phyloP scores from a whole-genome alignment of 2,329 filamentous ascomycete genomes.

The Colletotrichum truncatum region DNA sequence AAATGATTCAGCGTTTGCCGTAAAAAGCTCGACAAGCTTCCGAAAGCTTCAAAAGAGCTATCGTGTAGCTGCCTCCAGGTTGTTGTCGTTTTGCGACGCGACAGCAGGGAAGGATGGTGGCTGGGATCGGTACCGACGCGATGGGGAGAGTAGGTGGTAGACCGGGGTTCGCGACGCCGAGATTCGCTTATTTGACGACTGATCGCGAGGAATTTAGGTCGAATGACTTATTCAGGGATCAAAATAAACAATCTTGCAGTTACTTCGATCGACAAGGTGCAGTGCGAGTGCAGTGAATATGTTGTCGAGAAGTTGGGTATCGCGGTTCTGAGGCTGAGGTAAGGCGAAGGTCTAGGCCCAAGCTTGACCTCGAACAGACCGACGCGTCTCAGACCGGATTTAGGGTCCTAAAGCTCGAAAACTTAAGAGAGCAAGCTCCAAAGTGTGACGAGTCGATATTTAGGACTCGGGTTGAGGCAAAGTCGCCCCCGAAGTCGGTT shows the following conservation, averaged over 20 bases:
- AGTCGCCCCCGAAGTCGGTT: too few species aligned
- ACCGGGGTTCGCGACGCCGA: constrained; percentile 21
- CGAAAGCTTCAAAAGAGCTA: too few species aligned
- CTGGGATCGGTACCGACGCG: constrained; percentile 20
- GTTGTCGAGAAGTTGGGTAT: neutral
- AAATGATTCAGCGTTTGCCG: too few species aligned
- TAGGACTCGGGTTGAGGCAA: too few species aligned
- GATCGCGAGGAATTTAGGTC: neutral
- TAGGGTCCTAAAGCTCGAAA: constrained; percentile 22
- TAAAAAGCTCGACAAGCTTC: too few species aligned
- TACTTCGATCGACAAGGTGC: too few species aligned
- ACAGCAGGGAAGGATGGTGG: neutral
- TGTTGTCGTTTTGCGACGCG: neutral
- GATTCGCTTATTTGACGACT: neutral
- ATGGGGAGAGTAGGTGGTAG: neutral
- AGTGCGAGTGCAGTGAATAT: neutral
- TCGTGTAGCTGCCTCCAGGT: neutral
- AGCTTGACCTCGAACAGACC: constrained; percentile 6
- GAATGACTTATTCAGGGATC: too few species aligned
- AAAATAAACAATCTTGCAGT: too few species aligned
- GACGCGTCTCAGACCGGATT: constrained; percentile 29
- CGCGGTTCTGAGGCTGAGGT: neutral
- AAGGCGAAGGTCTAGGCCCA: constrained; percentile 12
- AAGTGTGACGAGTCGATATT: too few species aligned
- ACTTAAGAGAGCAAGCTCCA: constrained; percentile 4